These are phyloP conservation scores for Onygena corvina DNA, from an alignment of 2,329 filamentous ascomycete species.

Conservation along the genomic window DNA sequence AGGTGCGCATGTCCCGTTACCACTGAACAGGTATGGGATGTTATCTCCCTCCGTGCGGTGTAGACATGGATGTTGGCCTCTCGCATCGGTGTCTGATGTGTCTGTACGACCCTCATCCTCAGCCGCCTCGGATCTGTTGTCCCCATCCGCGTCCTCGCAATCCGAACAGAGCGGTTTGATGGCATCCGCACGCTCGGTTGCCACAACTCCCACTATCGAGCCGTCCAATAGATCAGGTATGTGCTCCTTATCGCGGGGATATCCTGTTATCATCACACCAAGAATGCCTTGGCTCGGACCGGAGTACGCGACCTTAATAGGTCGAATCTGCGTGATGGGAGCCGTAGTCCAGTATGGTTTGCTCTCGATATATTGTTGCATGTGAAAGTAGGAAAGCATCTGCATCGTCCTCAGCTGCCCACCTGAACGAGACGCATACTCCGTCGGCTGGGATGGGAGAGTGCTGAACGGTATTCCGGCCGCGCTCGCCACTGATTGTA, in stretches of 20 bases:
- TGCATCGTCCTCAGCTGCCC: constrained; percentile 46
- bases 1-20: constrained; percentile 31
- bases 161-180: not conserved
- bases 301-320: constrained; percentile 41
- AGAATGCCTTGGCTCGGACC: constrained; percentile 35
- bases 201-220: constrained; percentile 42
- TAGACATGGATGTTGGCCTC: constrained; percentile 7
- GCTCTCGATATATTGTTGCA: constrained; percentile 19
- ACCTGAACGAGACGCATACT: constrained; percentile 37
- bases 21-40: constrained; percentile 41
- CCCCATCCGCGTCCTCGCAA: constrained; percentile 7
- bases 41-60: constrained; percentile 31
- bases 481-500: constrained; percentile 30
- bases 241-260: constrained; percentile 37
- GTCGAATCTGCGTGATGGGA: constrained; percentile 35
- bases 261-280: constrained; percentile 42
- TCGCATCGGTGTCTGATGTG: not conserved
- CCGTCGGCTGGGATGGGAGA: constrained; percentile 36
- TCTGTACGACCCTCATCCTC: constrained; percentile 3
- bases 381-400: constrained; percentile 50
- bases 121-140: not conserved
- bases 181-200: constrained; percentile 32
- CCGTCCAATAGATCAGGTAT: constrained; percentile 43
- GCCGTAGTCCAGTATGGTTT: constrained; percentile 35
- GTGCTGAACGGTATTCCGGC: constrained; percentile 31